Evolutionary conservation across 371 early-diverging fungal genomes (phyloP).

Genomic region (Mucor piriformis): DNA sequence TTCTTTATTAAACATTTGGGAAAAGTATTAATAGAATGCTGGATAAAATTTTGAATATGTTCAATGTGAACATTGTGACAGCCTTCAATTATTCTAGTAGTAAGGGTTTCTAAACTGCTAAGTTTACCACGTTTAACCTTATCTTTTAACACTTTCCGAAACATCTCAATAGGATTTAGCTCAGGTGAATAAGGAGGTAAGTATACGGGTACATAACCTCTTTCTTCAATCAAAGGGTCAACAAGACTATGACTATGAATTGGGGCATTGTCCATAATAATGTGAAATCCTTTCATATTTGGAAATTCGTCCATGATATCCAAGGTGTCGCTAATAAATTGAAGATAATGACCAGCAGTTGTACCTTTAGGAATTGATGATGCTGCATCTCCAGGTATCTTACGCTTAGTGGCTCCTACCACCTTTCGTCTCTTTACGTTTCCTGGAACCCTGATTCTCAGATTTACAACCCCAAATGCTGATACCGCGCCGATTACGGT

Average conservation of each 20-base stretch:
- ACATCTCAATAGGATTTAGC: no score
- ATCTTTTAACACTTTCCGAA: no score
- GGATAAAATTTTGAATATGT: conserved; percentile 14
- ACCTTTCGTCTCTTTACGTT: conserved; percentile 12
- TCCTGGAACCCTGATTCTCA: conserved; percentile 1
- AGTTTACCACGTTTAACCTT: conserved; percentile 3
- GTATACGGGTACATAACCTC: conserved; percentile 9
- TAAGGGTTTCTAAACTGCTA: conserved; percentile 2
- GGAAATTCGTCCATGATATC: conserved; percentile 5
- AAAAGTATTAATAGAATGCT: conserved; percentile 14
- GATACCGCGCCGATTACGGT: not conserved
- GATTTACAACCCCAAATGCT: conserved; percentile 2
- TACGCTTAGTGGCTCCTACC: conserved; percentile 9
- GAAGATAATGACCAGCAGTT: conserved; percentile 14
- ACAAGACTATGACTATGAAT: conserved; percentile 4
- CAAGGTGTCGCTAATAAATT: conserved; percentile 4
- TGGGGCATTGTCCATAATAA: no score
- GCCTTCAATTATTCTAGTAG: conserved; percentile 8
- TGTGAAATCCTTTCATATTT: not conserved
- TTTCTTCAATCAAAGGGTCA: conserved; percentile 6
- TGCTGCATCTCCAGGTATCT: conserved; percentile 1
- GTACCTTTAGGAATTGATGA: conserved; percentile 13
- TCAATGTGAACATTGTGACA: conserved; percentile 4
- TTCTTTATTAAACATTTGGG: conserved; percentile 15
- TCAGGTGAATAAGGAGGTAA: conserved; percentile 5